Base-by-base conservation (phyloP, 257 asterid genomes). In the Agastache rugosa region DNA sequence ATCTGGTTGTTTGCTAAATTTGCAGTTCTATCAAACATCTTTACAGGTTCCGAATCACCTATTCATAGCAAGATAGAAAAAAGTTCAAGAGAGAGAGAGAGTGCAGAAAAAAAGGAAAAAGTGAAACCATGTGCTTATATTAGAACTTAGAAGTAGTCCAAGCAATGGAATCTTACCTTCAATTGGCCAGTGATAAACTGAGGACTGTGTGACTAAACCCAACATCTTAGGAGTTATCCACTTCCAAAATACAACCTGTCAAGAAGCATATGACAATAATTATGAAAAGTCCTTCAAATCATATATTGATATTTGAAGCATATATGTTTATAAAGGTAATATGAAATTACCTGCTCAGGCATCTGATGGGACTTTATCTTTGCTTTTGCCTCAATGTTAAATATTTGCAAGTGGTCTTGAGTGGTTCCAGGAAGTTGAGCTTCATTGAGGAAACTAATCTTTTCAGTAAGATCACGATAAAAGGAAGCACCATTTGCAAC, bases 341-440 rank as follows among this genome's bases (percentile, higher is more conserved):
- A 61, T 78, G 45, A 23, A 14, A 67, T 71, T 78, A 88, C 99
- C 99, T 89, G 98, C 89, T 95, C 98, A 69, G 99, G 97, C 98
- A 95, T 95, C 88, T 90, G 98, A 84, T 92, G 84, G 6, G 99
- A 90, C 81, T 95, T 95, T 45, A 95, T 83, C 81, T 95, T 95
- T 71, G 97, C 90, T 77, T 95, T 95, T 45, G 96, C 91, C 85
- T 95, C 99, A 47, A 95, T 95, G 86, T 95, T 95, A 83, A 95
- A 95, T 81, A 95, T 95, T 87, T 95, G 99, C 78, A 95, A 83
- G 85, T 92, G 99, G 78, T 95, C 99, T 74, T 92, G 97, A 74
- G 90, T 88, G 71, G 98, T 92, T 66, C 98, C 99, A 12, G 95
- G 87, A 75, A 91, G 89, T 95, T 89, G 99, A 77, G 99, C 99